Evolutionary conservation across 2,329 filamentous ascomycete genomes (phyloP).

Genomic region (Juglanconis juglandina): DNA sequence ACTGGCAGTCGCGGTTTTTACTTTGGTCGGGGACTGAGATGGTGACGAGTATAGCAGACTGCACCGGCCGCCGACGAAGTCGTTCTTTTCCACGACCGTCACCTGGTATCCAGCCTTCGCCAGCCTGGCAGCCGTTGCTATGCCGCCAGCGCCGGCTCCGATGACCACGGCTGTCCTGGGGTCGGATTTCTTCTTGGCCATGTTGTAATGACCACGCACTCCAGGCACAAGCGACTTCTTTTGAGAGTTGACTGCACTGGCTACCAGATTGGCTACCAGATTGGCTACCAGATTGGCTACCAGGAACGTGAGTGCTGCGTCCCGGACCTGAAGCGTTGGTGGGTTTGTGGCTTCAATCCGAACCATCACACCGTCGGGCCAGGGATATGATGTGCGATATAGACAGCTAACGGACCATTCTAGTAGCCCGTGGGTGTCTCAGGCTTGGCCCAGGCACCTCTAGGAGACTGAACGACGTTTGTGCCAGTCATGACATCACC

Average conservation of each 20-base stretch:
- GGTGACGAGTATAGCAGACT: constrained; percentile 50
- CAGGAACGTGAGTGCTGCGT: too few species aligned
- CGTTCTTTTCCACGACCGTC: constrained; percentile 77
- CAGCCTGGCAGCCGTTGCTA: constrained; percentile 68
- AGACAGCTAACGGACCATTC: too few species aligned
- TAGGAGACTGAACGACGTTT: background rate
- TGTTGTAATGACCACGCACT: background rate
- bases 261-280: too few species aligned
- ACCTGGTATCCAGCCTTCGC: constrained; percentile 67
- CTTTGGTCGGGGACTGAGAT: background rate
- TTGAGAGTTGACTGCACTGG: too few species aligned
- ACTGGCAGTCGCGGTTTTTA: background rate
- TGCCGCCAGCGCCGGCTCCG: constrained; percentile 68
- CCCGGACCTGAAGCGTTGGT: too few species aligned
- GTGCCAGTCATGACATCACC: constrained; percentile 15
- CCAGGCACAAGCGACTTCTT: too few species aligned
- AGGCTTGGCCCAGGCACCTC: background rate
- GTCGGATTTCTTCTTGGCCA: background rate
- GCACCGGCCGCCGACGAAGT: constrained; percentile 68
- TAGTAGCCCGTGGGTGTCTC: too few species aligned
- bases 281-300: too few species aligned
- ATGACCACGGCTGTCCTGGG: constrained; percentile 15
- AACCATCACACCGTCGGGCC: too few species aligned
- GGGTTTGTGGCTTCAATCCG: too few species aligned
- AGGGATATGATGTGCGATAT: too few species aligned